Evolutionary conservation across 202 grass and related monocot genomes (phyloP), one percentile per base, ranked within the genome.

Genomic region (Brachypodium distachyon): DNA sequence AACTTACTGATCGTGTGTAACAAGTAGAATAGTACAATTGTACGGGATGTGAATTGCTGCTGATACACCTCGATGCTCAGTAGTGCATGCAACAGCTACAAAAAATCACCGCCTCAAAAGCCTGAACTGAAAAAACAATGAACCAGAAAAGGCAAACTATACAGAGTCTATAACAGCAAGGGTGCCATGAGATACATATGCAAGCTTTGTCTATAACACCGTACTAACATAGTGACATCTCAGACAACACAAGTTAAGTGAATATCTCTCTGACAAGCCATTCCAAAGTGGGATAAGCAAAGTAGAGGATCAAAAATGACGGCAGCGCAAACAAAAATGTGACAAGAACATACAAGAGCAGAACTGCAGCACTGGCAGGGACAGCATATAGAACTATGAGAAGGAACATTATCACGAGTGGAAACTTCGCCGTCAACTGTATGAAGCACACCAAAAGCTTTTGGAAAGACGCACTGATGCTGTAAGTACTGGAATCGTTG

Each of bases 181-280:
- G 27, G 55, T 5, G 31, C 16, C 40, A 76, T 8, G 51, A 46
- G 49, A 52, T 44, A 16, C 79, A 83, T 37, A 67, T 50, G 31
- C 10, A 57, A 67, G 44, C 47, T n/a, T 49, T 55, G n/a, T 43
- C n/a, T 43, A 81, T 34, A 49, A 49, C n/a, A 83, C n/a, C 37
- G 46, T 1, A 67, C 11, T 67, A 57, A 54, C n/a, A 77, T 1
- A 67, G 8, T 67, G 58, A 54, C n/a, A 77, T 69, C 74, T 18
- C 28, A 41, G 25, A 63, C 61, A 77, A 4, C 63, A 77, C 1
- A 29, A 70, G 22, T 88, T 51, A 98, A 77, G 62, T 74, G 42
- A 92, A 92, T 53, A 98, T 95, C 69, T 92, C 91, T 77, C 85
- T 90, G 3, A 95, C 79, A 63, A 98, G 91, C 91, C 95, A 98